Base-by-base conservation (phyloP, 1,284 basidiomycete genomes). In the Puccinia polysora region DNA sequence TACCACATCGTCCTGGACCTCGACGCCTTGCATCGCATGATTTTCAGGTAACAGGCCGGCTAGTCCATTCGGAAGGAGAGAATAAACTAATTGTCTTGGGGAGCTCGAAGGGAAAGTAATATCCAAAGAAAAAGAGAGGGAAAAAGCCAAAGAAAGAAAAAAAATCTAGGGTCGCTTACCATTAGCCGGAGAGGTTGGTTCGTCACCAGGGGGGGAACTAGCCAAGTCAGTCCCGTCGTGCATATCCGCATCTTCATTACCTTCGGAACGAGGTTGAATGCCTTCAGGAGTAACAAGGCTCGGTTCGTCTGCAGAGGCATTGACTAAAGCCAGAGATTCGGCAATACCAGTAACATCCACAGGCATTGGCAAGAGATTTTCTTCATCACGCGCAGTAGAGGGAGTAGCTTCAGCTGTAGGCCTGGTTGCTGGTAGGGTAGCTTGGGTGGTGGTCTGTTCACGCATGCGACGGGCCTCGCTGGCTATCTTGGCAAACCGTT, bases 1-100 rank as follows among this genome's bases (percentile, higher is more conserved):
- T 34, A 75, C 75, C 28, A 77, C 71, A 30, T 76, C 75, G 50
- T 75, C 75, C 2, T 65, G 55, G 15, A 58, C 53, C 38, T 59
- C 60, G 34, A 72, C 68, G 5, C 52, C 68, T 67, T 74, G 72
- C 73, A 74, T 75, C 38, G 73, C 65, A 25, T 69, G 50, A 23
- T 74, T 62, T 18, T 70, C 65, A 45, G 7, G 58, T 20, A 25
- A 12, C 49, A 34, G 45, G 38, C 32, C 53, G 20, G 20, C 65
- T 70, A 28, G 4, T 28, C 3, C 25, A 60, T 12, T 23, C 12
- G 50, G 45, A 64, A 8, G 18, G 43, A 60, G 28, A 58, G 25
- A 56, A 28, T 10, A 67, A 25, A 40, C 2, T 15, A 58, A 10
- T 25, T 25, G 45, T 43, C 6, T 43, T 25, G 38, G 10, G 1